Evolutionary conservation across 1,139 yeast genomes (phyloP), one percentile per base, ranked within the genome.

Genomic region (Meyerozyma guilliermondii): DNA sequence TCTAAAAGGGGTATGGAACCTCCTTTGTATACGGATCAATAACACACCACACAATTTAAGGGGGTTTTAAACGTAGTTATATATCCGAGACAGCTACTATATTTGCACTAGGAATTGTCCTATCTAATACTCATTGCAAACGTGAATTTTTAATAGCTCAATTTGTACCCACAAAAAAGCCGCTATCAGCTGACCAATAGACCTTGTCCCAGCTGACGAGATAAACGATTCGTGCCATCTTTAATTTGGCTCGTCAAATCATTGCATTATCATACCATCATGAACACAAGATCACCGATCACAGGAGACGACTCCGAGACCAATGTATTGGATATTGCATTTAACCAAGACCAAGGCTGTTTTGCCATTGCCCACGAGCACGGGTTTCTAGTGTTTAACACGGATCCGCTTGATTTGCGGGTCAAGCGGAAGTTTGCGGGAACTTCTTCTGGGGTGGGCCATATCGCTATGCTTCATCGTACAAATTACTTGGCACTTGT

Each of bases 261-360:
- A 3, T 4, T 20, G 22, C 22, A 20, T 20, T 13, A 26, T 23
- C 9, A 7, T 23, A n/a, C 11, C 28, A 26, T 10, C 33, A 38
- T 38, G 40, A 38, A 38, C 24, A 31, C 36, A 7, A 18, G 28
- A 7, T 30, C 36, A 3, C 30, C 40, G 4, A 20, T 38, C 16
- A 2, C 29, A 6, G 22, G 17, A 20, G 13, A n/a, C 14, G 24
- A 9, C 14, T 18, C 35, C 18, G 70, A 63, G 45, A 69, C 76
- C 22, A 63, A 65, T 43, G 69, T 84, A 33, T 66, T 83, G 22
- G 74, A 80, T 48, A 80, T 83, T 13, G 66, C 80, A 27, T 89
- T 89, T 68, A 91, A 91, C 63, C 96, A 88, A 63, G 96, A 89
- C 63, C 87, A 83, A 55, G 87, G 89, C 39, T 89, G 97, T 59